These are phyloP conservation scores for Trametes sanguinea DNA, from an alignment of 768 basidiomycete genomes.

Conservation along the genomic window DNA sequence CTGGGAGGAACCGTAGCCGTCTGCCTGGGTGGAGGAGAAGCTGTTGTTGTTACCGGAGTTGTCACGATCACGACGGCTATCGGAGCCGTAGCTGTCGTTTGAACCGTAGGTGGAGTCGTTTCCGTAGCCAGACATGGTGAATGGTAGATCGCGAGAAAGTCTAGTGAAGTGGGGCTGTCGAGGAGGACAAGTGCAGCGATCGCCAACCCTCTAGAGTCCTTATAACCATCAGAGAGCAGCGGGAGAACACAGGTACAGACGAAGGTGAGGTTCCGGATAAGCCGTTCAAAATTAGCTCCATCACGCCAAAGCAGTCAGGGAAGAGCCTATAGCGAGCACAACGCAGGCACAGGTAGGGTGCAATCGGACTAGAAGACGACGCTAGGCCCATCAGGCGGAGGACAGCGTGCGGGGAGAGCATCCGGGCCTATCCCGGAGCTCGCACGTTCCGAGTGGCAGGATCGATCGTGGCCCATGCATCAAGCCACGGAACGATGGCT, in stretches of 20 bases:
- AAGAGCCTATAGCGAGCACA: background rate
- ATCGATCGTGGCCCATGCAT: too few relatives aligned
- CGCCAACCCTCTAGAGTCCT: background rate
- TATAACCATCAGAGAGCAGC: background rate
- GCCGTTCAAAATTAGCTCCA: slow-evolving; percentile 1
- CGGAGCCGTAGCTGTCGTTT: slow-evolving; percentile 4
- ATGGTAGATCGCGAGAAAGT: background rate
- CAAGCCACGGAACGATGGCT: too few relatives aligned
- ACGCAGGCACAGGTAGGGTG: slow-evolving; percentile 1
- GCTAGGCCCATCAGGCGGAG: too few relatives aligned
- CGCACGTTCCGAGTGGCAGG: too few relatives aligned
- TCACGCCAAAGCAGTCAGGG: background rate
- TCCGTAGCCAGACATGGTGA: slow-evolving; percentile 20
- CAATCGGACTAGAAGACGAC: too few relatives aligned
- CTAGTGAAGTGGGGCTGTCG: background rate
- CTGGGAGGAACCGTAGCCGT: too few relatives aligned
- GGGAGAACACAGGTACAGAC: slow-evolving; percentile 5
- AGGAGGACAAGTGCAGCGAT: too few relatives aligned
- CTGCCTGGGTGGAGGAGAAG: too few relatives aligned
- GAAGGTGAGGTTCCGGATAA: background rate
- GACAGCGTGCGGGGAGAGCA: too few relatives aligned
- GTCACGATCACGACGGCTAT: slow-evolving; percentile 21
- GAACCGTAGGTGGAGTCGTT: too few relatives aligned
- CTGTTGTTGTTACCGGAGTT: too few relatives aligned
- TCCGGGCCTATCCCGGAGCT: too few relatives aligned